These are phyloP conservation scores for Rhytidhysteron rufulum DNA, from an alignment of 2,329 filamentous ascomycete species.

Conservation along the genomic window DNA sequence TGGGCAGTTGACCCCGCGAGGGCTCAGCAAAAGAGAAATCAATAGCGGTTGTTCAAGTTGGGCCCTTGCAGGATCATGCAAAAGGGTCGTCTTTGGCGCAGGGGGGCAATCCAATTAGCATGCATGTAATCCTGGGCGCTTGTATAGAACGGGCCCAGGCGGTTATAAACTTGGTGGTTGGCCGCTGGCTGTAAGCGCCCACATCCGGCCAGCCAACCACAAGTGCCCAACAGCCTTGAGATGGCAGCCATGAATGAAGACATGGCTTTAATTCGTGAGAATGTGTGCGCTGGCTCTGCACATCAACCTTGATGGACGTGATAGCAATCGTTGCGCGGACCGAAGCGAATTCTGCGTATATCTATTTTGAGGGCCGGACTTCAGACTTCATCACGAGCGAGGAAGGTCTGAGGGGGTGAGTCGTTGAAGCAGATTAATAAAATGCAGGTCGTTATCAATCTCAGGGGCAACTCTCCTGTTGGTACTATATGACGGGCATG, in stretches of 20 bases:
- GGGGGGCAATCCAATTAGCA: conserved; percentile 30
- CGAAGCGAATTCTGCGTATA: conserved; percentile 25
- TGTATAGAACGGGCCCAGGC: conserved; percentile 24
- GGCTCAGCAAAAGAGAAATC: conserved; percentile 14
- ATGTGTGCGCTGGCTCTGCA: conserved; percentile 23
- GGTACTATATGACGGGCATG: no score
- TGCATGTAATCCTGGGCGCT: conserved; percentile 27
- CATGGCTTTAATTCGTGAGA: conserved; percentile 21
- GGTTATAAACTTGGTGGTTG: conserved; percentile 36
- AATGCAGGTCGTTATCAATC: no score
- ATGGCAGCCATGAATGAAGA: conserved; percentile 10
- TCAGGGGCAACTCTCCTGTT: no score
- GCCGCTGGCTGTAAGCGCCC: conserved; percentile 32
- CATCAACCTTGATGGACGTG: conserved; percentile 27
- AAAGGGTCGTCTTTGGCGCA: no score
- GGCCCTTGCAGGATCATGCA: conserved; percentile 28
- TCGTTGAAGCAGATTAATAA: no score
- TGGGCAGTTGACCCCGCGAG: conserved; percentile 13
- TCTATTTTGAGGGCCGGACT: conserved; percentile 31
- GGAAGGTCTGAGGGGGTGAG: no score
- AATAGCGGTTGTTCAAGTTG: conserved; percentile 32
- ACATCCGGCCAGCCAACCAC: conserved; percentile 21
- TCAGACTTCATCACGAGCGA: no score
- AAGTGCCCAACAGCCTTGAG: conserved; percentile 6
- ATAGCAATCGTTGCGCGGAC: conserved; percentile 24